A percentile compares a stretch with the other conserved stretches of the same genome.
These are phyloP conservation scores for Aspergillus brasiliensis DNA, from an alignment of 2,329 filamentous ascomycete genomes.

Conservation along the genomic window DNA sequence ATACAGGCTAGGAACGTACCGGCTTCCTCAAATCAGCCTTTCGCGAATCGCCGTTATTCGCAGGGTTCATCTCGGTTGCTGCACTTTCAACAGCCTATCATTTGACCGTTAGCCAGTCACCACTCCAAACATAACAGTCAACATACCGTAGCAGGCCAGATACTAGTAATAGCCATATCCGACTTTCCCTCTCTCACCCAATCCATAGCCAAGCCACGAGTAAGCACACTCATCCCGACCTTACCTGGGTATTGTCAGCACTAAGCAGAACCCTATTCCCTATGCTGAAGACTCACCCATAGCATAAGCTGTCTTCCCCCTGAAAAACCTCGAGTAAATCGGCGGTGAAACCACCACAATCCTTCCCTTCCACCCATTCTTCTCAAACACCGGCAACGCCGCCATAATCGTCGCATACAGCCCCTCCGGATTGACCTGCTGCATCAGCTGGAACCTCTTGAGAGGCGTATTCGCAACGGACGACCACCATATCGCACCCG, in stretches of 20 bases:
- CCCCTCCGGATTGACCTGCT: slow-evolving; percentile 72
- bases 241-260: slow-evolving; percentile 54
- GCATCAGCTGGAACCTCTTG: slow-evolving; percentile 78
- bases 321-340: slow-evolving; percentile 82
- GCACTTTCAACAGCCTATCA: slow-evolving; percentile 70
- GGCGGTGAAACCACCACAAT: slow-evolving; percentile 81
- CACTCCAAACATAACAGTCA: background rate
- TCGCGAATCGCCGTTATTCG: slow-evolving; percentile 43
- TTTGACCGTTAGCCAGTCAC: slow-evolving; percentile 1
- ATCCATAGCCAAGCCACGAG: slow-evolving; percentile 81
- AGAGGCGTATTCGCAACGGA: slow-evolving; percentile 71
- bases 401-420: slow-evolving; percentile 73
- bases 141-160: slow-evolving; percentile 77
- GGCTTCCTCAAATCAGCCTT: slow-evolving; percentile 65
- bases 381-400: slow-evolving; percentile 65
- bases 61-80: slow-evolving; percentile 63
- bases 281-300: slow-evolving; percentile 46
- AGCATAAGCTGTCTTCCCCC: slow-evolving; percentile 83
- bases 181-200: slow-evolving; percentile 65
- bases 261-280: too few relatives aligned
- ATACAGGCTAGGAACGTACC: slow-evolving; percentile 30
- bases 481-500: slow-evolving; percentile 83
- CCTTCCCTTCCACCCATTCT: slow-evolving; percentile 58
- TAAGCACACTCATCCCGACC: slow-evolving; percentile 78
- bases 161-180: slow-evolving; percentile 75